Conservation (phyloP, 768 basidiomycete genomes). For the Auriculariales sp. region DNA sequence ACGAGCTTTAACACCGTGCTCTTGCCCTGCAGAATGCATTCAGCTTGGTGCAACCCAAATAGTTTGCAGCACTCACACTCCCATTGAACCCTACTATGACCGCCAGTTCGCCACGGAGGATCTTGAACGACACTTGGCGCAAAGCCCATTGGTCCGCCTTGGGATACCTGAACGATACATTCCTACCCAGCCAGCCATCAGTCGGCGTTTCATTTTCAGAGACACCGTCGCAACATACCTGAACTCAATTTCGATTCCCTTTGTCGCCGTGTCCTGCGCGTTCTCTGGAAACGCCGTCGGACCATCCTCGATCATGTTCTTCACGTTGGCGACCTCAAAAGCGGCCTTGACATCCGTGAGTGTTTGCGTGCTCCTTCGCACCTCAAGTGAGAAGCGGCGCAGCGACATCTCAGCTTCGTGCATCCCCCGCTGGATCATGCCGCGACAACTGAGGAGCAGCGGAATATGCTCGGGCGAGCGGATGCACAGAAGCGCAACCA, state of each 20-base stretch:
- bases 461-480: not conserved
- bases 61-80: too few species aligned
- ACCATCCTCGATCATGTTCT: not conserved
- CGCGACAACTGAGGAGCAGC: not conserved
- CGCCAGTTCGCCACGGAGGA: conserved; percentile 30
- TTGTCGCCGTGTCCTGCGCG: not conserved
- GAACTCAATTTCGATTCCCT: not conserved
- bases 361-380: not conserved
- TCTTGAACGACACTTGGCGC: conserved; percentile 21
- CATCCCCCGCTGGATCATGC: not conserved
- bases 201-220: not conserved
- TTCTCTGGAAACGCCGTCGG: not conserved
- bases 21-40: conserved; percentile 27
- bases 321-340: not conserved
- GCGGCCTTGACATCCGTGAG: not conserved
- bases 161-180: conserved; percentile 41
- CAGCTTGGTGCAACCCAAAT: too few species aligned
- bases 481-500: not conserved
- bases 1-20: conserved; percentile 68
- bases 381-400: not conserved
- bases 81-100: conserved; percentile 48
- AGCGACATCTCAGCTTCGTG: not conserved
- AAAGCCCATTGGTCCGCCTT: conserved; percentile 15
- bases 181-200: conserved; percentile 20
- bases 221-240: not conserved